Base-by-base conservation (phyloP, 495 filamentous ascomycete genomes). In the Lentithecium fluviatile region DNA sequence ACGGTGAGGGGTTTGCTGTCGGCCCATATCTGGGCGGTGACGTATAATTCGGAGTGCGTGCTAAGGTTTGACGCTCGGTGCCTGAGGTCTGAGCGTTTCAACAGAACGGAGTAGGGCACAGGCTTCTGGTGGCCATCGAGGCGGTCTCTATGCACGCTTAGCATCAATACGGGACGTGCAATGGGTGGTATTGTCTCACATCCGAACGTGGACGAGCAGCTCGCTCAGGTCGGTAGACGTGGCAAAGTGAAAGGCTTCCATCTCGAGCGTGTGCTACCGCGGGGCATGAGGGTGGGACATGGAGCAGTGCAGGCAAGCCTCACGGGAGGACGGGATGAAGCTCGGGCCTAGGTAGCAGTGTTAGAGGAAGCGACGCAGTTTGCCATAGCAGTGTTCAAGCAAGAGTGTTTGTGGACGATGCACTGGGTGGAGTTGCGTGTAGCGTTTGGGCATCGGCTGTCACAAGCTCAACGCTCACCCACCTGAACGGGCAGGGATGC, bases 171-270 rank as follows among this genome's bases (percentile, higher is more conserved):
- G 13, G 12, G 19, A 17, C 1, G 10, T 32, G 29, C 0, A 0
- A 52, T 29, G 24, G 0, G 17, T 24, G 11, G 19, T 11, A 10
- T 3, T 23, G 21, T 32, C 15, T 47, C 37, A 69, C 91, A 97
- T 90, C 76, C 89, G 90, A 58, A 97, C 83, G 74, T 84, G 85
- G 52, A 97, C 82, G 15, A 87, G 82, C 60, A 89, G 82, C 66
- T 65, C 13, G 24, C 90, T 79, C 56, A 97, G 80, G 70, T 83
- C 80, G 42, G 88, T 85, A 45, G 94, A 96, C 65, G 83, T 87
- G 46, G 90, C 91, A 77, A 97, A 97, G 0, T 90, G 92, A 73
- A 95, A 97, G 45, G 91, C 85, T 69, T 98, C 94, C 91, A 97
- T 96, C 10, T 17, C 43, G 52, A 37, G 55, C 42, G 50, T 6